Conservation (phyloP, 768 basidiomycete genomes). For the Cystobasidium onofrii region DNA sequence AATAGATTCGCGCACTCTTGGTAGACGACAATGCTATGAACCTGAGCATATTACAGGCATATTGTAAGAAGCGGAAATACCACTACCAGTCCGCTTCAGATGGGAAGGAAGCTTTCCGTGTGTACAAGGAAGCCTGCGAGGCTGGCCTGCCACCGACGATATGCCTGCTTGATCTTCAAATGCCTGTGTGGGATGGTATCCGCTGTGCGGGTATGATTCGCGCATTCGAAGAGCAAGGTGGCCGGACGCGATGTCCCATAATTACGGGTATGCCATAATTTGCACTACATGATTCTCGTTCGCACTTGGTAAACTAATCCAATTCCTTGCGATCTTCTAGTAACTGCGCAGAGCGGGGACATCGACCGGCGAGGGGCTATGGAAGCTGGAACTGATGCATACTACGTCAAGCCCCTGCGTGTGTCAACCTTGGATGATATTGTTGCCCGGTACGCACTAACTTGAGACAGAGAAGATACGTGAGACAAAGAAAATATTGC, state of each 20-base stretch:
- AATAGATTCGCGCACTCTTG: not conserved
- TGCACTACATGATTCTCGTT: not conserved
- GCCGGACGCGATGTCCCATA: not conserved
- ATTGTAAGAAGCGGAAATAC: conserved; percentile 13
- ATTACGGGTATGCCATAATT: not conserved
- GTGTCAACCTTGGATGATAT: not conserved
- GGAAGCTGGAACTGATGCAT: not conserved
- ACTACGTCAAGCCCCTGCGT: conserved; percentile 11
- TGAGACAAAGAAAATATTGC: too few relatives aligned
- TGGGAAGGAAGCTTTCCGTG: not conserved
- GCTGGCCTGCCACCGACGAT: not conserved
- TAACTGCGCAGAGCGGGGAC: conserved; percentile 6
- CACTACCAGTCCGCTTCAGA: not conserved
- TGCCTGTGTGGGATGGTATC: conserved; percentile 13
- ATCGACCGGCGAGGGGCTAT: not conserved
- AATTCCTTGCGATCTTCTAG: not conserved
- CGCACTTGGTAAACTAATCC: too few relatives aligned
- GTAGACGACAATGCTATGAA: conserved; percentile 23
- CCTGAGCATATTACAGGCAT: conserved; percentile 2
- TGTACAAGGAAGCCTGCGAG: not conserved
- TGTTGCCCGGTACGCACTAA: not conserved
- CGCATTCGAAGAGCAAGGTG: not conserved
- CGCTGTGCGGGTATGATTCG: not conserved
- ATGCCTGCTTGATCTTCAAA: conserved; percentile 18
- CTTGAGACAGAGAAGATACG: too few relatives aligned